Base-by-base conservation (phyloP, 495 filamentous ascomycete genomes). In the Elasticomyces elasticus region DNA sequence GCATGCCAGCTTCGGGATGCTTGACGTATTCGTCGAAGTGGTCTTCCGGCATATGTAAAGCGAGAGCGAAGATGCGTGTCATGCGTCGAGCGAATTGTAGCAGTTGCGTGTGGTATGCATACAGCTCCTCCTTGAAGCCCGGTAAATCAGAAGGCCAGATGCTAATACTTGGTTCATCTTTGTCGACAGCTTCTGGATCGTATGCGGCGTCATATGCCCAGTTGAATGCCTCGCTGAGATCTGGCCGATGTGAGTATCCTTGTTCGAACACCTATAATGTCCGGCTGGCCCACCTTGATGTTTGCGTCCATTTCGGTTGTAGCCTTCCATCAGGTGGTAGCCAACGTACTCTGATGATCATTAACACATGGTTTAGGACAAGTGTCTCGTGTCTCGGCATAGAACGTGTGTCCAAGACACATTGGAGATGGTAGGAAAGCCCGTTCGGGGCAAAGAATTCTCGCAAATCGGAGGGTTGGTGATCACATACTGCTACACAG, bases 221-320 rank as follows among this genome's bases (percentile, higher is more conserved):
- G 38, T 72, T 71, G 50, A 72, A 73, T 6, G 70, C 66, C 51
- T 75, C 71, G 11, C 65, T 70, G 19, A 69, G 56, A 28, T 63
- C 50, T 45, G 42, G n/a, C 24, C 42, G 19, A 23, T 5, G 24
- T 45, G 5, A 23, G 42, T 26, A 23, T 23, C 3, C 19, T 23
- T 42, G 11, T 4, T 11, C 24, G 20, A 24, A 28, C n/a, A 13
- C 5, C 33, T 42, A 20, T n/a, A 25, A 24, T 27, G 11, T 2
- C 4, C n/a, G n/a, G n/a, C n/a, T n/a, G 30, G 7, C 17, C 1
- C 22, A 52, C 50, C 66, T 33, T 63, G 50, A 5, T 45, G 13
- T 56, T 53, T 27, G 57, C 51, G 23, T 61, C 41, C 22, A 64
- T 69, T 53, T 56, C 69, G 62, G 62, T 72, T 56, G 66, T 72